Evolutionary conservation across 495 filamentous ascomycete species (phyloP), one percentile per base, ranked within the genome.

Genomic region (Penicillium ochrochloron): DNA sequence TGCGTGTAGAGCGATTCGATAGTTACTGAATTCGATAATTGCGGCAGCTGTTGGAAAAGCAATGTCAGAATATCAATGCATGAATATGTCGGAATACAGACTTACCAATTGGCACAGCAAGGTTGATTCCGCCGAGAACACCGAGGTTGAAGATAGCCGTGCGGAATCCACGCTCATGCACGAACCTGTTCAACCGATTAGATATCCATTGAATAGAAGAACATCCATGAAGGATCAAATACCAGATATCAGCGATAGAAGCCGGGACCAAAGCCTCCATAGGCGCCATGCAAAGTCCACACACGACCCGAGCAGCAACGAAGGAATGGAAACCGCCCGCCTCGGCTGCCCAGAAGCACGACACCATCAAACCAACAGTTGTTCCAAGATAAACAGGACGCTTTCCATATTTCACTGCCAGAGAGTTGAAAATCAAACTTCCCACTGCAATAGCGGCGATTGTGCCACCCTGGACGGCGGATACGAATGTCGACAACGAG

Each of bases 141-240:
- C 86, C 86, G 59, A 90, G 73, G 64, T 89, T 89, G 79, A 87
- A 90, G 23, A 86, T 75, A 0, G 88, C 88, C 37, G 89, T 86
- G 1, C 88, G 81, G 21, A 85, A 87, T 0, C 85, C 88, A 27
- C 88, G 81, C 71, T 90, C 77, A 68, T 90, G 88, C 34, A 90
- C 87, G 66, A 86, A 90, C 75, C 68, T 66, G 19, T 6, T 2
- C 0, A 42, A 51, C 21, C 0, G 1, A 25, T 27, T 3, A 19
- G 17, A 19, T 33, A 10, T 21, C n/a, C n/a, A n/a, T n/a, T n/a
- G 5, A 9, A 34, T 12, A 33, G 15, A 11, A 15, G 1, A 7
- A 37, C 14, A 37, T n/a, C 8, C 27, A 15, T 33, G n/a, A 25
- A 8, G 10, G 15, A 21, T 12, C 1, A 4, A 15, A 37, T 46